Conservation (phyloP, 306 rosid genomes). For the Potentilla sterilis region DNA sequence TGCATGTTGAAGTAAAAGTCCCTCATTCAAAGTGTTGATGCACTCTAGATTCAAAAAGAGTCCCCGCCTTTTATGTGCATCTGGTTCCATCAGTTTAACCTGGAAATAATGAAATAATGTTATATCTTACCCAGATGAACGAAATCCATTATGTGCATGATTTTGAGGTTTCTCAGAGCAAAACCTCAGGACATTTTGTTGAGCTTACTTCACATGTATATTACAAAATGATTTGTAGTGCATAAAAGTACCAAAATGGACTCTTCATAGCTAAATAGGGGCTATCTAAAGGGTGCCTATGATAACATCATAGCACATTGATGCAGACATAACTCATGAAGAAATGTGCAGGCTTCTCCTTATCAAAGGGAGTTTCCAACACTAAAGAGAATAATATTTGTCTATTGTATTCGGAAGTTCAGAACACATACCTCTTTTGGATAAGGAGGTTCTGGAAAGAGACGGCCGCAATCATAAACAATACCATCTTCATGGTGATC, state of each 20-base stretch:
- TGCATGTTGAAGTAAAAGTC: constrained; percentile 75
- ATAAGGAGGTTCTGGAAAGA: constrained; percentile 96
- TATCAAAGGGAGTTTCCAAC: constrained; percentile 5
- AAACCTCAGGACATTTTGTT: background rate
- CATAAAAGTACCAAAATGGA: background rate
- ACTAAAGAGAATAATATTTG: background rate
- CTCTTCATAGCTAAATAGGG: background rate
- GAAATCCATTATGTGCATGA: background rate
- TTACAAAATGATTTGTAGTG: background rate
- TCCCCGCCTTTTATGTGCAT: constrained; percentile 51
- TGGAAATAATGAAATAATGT: constrained; percentile 36
- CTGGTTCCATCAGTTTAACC: constrained; percentile 65
- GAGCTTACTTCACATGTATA: background rate
- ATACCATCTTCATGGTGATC: constrained; percentile 74
- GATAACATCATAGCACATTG: constrained; percentile 8
- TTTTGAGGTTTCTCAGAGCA: constrained; percentile 6
- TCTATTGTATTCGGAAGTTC: constrained; percentile 6
- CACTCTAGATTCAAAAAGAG: constrained; percentile 74
- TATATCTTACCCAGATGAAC: constrained; percentile 17
- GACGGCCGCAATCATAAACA: constrained; percentile 73
- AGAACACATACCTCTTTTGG: constrained; percentile 70
- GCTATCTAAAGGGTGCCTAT: background rate
- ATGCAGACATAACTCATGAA: constrained; percentile 12
- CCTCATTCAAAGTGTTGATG: constrained; percentile 79
- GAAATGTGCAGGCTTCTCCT: constrained; percentile 7